Evolutionary conservation across 352 stramenopile genomes (phyloP), one percentile per base, ranked within the genome.

Genomic region (Pythium periplocum): DNA sequence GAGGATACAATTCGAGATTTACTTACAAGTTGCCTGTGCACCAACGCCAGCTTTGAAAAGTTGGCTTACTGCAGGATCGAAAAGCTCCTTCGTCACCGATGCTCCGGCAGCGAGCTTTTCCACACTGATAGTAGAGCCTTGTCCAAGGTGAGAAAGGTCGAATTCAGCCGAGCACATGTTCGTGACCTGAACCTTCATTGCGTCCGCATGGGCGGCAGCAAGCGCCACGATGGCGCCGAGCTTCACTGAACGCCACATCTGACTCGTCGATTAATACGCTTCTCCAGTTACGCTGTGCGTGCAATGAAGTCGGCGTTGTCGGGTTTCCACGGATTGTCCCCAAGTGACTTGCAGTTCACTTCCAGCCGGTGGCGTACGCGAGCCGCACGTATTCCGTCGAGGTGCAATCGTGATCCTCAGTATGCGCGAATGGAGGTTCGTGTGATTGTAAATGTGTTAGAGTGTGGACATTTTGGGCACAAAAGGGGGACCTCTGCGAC

Each of bases 101-200:
- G n/a, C 37, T 33, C 60, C 60, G 0, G 53, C 43, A 0, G n/a
- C 36, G 40, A 68, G 44, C 7, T 55, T 56, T 11, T 68, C 50
- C 6, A 57, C 54, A 46, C 49, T 59, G 31, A 49, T 38, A 30
- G 57, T 49, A 8, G 4, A 8, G 6, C 48, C 49, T 8, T 42
- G 9, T 43, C 54, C 60, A 35, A 62, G 11, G 36, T 68, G 54
- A 42, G 46, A 55, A 3, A 68, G 60, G n/a, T 59, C 44, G 45
- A 68, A 60, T 30, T 56, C 39, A 5, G 59, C 42, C 11, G 35
- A 49, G 40, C 60, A 68, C 55, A 54, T 56, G 60, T 68, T 68
- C 49, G 32, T 53, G 49, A 68, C 8, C 45, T 32, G 34, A 33
- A 68, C 47, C 44, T 57, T 58, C 54, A 50, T 48, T 39, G 43